Conservation (phyloP, 345 rosid species). For the Eucalyptus curtisii region DNA sequence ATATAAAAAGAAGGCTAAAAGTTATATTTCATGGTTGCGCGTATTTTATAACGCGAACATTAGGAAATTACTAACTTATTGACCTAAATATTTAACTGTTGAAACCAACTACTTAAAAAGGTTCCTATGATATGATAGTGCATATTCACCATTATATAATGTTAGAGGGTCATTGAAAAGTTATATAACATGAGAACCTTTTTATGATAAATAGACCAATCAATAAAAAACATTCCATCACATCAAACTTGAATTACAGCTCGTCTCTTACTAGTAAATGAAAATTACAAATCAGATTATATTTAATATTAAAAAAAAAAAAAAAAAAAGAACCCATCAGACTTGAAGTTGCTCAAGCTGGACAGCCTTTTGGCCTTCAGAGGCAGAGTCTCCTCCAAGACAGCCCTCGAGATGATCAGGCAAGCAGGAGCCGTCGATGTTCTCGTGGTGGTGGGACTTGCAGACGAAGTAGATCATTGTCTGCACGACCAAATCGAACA, state of each 20-base stretch:
- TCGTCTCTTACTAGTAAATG: neutral
- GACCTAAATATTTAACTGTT: too few relatives aligned
- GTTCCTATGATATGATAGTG: neutral
- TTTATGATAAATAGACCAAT: neutral
- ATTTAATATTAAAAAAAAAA: neutral
- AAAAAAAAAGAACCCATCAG: neutral
- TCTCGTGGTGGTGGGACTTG: conserved; percentile 48
- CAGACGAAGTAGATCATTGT: conserved; percentile 52
- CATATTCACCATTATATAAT: neutral
- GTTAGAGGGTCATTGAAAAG: neutral
- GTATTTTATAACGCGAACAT: neutral
- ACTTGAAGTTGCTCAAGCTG: neutral
- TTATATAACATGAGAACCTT: neutral
- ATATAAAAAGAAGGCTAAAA: neutral
- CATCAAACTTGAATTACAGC: neutral
- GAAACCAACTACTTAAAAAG: neutral
- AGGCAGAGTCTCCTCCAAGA: neutral
- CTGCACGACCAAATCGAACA: conserved; percentile 28
- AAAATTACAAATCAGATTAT: neutral
- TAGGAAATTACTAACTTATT: neutral
- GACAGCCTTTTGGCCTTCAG: neutral
- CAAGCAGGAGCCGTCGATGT: neutral
- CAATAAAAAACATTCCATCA: neutral
- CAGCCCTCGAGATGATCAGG: neutral
- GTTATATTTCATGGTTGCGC: neutral